Evolutionary conservation across 169 alveolate genomes (phyloP).

Genomic region (Plasmodium inui): DNA sequence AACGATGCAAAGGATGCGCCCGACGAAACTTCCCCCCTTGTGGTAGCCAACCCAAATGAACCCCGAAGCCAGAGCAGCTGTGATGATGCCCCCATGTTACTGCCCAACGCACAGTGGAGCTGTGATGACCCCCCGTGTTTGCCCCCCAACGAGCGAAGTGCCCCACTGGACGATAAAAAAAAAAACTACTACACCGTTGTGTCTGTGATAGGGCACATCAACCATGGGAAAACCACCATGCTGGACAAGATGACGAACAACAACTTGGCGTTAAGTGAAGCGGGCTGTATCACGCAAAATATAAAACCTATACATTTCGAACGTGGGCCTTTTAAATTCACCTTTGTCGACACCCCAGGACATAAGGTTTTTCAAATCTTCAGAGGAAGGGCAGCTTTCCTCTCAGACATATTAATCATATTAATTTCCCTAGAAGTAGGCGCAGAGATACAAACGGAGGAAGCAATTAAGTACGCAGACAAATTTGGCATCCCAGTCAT

Average conservation of each 20-base stretch:
- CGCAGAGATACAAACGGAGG: slow-evolving; percentile 84
- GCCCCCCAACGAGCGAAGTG: slow-evolving; percentile 1
- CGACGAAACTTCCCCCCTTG: neutral
- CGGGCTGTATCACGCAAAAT: slow-evolving; percentile 79
- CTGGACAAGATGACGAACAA: slow-evolving; percentile 78
- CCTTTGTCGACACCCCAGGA: slow-evolving; percentile 89
- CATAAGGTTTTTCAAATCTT: slow-evolving; percentile 82
- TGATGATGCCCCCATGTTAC: slow-evolving; percentile 1
- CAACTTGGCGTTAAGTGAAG: slow-evolving; percentile 62
- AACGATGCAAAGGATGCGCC: neutral
- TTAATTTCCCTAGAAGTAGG: slow-evolving; percentile 84
- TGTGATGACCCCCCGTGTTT: slow-evolving; percentile 5
- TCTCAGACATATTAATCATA: slow-evolving; percentile 84
- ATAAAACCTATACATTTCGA: slow-evolving; percentile 74
- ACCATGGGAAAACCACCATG: slow-evolving; percentile 90
- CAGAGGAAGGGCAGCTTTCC: slow-evolving; percentile 87
- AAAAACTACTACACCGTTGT: slow-evolving; percentile 81
- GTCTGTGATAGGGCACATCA: slow-evolving; percentile 88
- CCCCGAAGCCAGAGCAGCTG: neutral
- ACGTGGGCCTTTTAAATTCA: slow-evolving; percentile 60
- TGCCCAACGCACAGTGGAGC: neutral
- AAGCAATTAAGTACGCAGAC: slow-evolving; percentile 86
- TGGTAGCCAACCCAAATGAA: neutral
- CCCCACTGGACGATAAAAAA: neutral
- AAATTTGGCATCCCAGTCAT: slow-evolving; percentile 82